These are phyloP conservation scores for Funneliformis mosseae DNA, from an alignment of 192 early-diverging fungal genomes.

Conservation along the genomic window DNA sequence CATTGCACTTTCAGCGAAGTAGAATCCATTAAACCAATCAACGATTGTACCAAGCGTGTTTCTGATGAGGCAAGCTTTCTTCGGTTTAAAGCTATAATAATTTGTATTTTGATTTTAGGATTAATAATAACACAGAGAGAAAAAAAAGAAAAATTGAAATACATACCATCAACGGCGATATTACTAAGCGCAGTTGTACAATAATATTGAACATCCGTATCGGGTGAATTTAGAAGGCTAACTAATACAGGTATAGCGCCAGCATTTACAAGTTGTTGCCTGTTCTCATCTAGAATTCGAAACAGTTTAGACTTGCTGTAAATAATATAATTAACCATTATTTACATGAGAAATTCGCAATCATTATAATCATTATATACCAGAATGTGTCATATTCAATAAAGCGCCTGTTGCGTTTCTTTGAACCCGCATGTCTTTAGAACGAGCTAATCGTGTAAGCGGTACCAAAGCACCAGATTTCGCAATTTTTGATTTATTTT, in stretches of 20 bases:
- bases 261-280: conserved; percentile 79
- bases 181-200: conserved; percentile 88
- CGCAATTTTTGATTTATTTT: conserved; percentile 88
- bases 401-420: conserved; percentile 90
- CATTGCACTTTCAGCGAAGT: conserved; percentile 83
- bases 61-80: conserved; percentile 73
- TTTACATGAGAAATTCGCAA: background rate
- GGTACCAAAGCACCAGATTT: conserved; percentile 78
- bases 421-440: conserved; percentile 83
- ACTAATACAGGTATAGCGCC: conserved; percentile 85
- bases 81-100: conserved; percentile 48
- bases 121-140: background rate
- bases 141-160: background rate
- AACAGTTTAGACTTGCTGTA: background rate
- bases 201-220: conserved; percentile 89
- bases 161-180: conserved; percentile 78
- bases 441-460: conserved; percentile 72
- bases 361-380: conserved; percentile 32
- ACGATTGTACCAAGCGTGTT: conserved; percentile 68
- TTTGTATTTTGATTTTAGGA: background rate
- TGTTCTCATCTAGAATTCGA: conserved; percentile 61
- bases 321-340: background rate
- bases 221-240: conserved; percentile 69
- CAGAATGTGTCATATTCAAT: conserved; percentile 90
- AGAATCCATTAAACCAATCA: conserved; percentile 79